These are phyloP conservation scores for Chalaropsis thielavioides DNA, from an alignment of 2,329 filamentous ascomycete genomes.

Conservation along the genomic window DNA sequence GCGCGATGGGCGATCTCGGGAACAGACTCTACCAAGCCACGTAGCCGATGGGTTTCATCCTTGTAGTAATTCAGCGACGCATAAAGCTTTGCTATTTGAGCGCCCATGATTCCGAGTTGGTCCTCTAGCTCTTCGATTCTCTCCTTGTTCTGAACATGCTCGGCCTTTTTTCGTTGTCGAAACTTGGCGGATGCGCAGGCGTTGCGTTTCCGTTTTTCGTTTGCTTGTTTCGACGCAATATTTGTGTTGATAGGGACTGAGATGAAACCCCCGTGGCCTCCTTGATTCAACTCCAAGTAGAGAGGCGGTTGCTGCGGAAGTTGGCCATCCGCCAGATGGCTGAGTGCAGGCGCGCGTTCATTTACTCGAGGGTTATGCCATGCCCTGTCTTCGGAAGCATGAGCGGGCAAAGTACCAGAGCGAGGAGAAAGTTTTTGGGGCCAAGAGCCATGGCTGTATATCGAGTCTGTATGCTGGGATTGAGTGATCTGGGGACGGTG, in stretches of 20 bases:
- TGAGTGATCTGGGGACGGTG: neutral
- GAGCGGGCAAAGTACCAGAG: neutral
- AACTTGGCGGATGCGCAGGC: constrained; percentile 65
- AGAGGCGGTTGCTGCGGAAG: neutral
- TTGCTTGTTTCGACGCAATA: constrained; percentile 58
- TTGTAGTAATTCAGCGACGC: neutral
- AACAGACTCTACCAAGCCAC: neutral
- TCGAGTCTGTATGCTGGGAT: neutral
- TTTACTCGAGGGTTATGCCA: neutral
- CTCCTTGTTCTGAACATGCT: constrained; percentile 66
- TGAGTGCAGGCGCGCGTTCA: neutral
- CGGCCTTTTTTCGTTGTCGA: constrained; percentile 59
- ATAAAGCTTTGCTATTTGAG: neutral
- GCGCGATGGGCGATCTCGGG: neutral
- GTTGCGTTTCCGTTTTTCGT: constrained; percentile 75
- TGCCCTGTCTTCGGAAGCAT: neutral
- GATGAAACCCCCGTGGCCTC: neutral
- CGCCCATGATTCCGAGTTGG: neutral
- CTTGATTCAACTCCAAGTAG: neutral
- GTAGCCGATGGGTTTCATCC: constrained; percentile 1
- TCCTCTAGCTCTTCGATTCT: constrained; percentile 21
- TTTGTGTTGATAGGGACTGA: constrained; percentile 13
- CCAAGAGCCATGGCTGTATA: neutral
- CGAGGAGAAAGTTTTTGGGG: neutral
- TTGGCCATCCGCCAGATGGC: neutral